These are phyloP conservation scores for Trebouxia sp. DNA, from an alignment of 139 green algal species.

Conservation along the genomic window DNA sequence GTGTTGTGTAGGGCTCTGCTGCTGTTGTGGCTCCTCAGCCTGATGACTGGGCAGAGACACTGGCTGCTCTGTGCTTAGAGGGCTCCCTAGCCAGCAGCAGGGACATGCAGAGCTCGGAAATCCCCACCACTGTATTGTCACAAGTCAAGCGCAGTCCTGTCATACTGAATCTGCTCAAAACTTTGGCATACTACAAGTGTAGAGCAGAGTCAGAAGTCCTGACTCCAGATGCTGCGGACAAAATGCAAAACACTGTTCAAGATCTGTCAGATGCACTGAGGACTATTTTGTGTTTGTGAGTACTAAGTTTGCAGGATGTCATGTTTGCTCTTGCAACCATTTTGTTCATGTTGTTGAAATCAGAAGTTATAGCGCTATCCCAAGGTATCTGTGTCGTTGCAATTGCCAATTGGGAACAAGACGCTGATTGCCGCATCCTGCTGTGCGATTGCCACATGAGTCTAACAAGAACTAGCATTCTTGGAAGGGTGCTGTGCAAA, in stretches of 20 bases:
- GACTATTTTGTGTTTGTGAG: conserved; percentile 70
- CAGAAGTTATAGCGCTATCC: too few species aligned
- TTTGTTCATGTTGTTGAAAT: too few species aligned
- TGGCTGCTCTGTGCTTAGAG: conserved; percentile 11
- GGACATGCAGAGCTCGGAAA: background rate
- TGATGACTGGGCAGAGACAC: conserved; percentile 24
- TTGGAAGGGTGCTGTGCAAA: too few species aligned
- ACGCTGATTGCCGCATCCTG: too few species aligned
- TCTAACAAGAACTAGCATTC: too few species aligned
- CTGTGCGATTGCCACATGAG: too few species aligned
- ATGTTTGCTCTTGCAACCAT: too few species aligned
- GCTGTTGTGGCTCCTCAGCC: background rate
- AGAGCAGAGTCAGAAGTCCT: conserved; percentile 54
- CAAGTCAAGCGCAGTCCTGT: conserved; percentile 57
- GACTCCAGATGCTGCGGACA: conserved; percentile 26
- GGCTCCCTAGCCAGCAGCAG: background rate
- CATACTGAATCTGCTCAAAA: conserved; percentile 75
- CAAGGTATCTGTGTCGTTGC: too few species aligned
- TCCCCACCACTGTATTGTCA: background rate
- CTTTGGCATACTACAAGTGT: conserved; percentile 72
- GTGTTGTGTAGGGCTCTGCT: conserved; percentile 6
- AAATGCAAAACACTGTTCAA: conserved; percentile 39
- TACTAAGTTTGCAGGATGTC: too few species aligned
- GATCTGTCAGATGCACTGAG: conserved; percentile 64
- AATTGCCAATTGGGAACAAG: too few species aligned